Percentiles rank a stretch among this genome's conserved stretches.
These are phyloP conservation scores for Brassica rapa DNA, from an alignment of 345 rosid genomes.

Conservation along the genomic window DNA sequence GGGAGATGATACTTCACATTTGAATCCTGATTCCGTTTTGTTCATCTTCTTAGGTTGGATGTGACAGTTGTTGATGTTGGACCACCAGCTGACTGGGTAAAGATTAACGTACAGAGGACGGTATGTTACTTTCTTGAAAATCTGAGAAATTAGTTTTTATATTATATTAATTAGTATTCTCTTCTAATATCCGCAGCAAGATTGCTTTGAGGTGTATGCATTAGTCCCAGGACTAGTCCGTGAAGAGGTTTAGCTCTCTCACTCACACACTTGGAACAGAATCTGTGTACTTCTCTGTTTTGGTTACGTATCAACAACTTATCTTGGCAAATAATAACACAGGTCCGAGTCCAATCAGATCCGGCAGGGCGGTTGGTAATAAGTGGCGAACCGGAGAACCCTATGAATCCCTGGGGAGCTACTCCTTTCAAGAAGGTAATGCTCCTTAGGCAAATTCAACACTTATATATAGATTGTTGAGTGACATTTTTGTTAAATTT, in stretches of 20 bases:
- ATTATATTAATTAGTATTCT: too few species aligned
- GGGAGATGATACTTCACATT: not conserved
- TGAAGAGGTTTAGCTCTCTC: slow-evolving; percentile 65
- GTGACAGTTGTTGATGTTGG: slow-evolving; percentile 75
- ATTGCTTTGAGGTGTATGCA: slow-evolving; percentile 91
- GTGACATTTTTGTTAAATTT: not conserved
- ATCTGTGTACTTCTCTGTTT: not conserved
- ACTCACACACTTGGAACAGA: not conserved
- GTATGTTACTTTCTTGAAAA: slow-evolving; percentile 36
- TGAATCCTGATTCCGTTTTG: slow-evolving; percentile 10
- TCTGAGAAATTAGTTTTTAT: too few species aligned
- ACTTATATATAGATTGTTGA: not conserved
- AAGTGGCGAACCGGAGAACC: slow-evolving; percentile 91
- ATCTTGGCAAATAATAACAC: slow-evolving; percentile 21
- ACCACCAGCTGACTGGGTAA: slow-evolving; percentile 95
- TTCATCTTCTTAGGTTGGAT: slow-evolving; percentile 46
- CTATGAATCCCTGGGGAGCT: slow-evolving; percentile 91
- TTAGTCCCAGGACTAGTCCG: slow-evolving; percentile 90
- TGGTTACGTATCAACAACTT: not conserved
- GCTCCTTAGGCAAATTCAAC: not conserved
- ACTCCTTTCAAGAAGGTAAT: slow-evolving; percentile 86
- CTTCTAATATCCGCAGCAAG: slow-evolving; percentile 52
- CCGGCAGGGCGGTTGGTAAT: slow-evolving; percentile 89
- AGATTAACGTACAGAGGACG: slow-evolving; percentile 77
- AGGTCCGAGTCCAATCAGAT: slow-evolving; percentile 96